Evolutionary conservation across 805 yeast genomes (phyloP).

Genomic region (Grigorovia transvaalensis): DNA sequence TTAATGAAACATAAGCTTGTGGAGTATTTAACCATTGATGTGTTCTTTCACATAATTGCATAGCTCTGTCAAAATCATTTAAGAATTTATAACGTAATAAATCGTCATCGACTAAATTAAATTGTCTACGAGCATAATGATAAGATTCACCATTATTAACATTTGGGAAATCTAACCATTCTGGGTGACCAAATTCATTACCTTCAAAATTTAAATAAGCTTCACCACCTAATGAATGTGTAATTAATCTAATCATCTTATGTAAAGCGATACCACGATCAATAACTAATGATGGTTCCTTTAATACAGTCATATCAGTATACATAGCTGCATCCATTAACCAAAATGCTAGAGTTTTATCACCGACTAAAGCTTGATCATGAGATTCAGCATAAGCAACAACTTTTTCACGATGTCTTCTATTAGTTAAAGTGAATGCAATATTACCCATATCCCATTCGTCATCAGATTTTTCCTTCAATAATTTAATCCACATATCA

Average conservation of each 20-base stretch:
- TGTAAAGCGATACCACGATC: constrained; percentile 89
- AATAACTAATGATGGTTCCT: constrained; percentile 63
- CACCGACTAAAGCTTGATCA: constrained; percentile 97
- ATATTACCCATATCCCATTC: constrained; percentile 85
- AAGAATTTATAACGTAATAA: constrained; percentile 69
- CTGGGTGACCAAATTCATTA: constrained; percentile 97
- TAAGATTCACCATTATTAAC: constrained; percentile 78
- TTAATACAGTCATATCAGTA: constrained; percentile 77
- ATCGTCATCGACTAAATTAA: constrained; percentile 73
- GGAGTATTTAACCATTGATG: constrained; percentile 65
- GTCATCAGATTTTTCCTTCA: constrained; percentile 77
- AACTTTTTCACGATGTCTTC: constrained; percentile 81
- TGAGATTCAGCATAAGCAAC: constrained; percentile 91
- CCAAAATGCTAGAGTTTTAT: constrained; percentile 95
- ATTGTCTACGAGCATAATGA: constrained; percentile 92
- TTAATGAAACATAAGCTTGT: constrained; percentile 76
- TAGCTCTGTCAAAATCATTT: constrained; percentile 72
- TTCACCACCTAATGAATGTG: constrained; percentile 92
- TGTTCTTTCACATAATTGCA: constrained; percentile 65
- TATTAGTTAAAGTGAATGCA: constrained; percentile 71
- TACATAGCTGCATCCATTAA: constrained; percentile 98
- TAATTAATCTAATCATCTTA: constrained; percentile 77
- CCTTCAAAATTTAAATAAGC: constrained; percentile 95
- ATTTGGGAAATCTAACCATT: constrained; percentile 96
- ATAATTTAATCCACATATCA: constrained; percentile 95